Evolutionary conservation across 169 alveolate species (phyloP), one percentile per base, ranked within the genome.

Genomic region (Babesia divergens): DNA sequence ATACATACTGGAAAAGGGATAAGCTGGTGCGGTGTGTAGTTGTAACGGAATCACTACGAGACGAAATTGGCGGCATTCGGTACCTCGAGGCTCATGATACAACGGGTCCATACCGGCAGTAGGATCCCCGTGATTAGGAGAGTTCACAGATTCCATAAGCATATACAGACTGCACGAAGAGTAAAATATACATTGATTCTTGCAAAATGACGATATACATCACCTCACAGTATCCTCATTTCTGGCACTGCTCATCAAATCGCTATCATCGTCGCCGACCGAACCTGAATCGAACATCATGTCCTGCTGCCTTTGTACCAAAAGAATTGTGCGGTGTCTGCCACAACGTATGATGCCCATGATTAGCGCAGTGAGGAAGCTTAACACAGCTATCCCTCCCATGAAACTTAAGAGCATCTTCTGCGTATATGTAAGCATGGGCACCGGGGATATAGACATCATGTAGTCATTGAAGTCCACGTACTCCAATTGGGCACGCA

Each of bases 401-500:
- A 62, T 29, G 11, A 24, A 38, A 6, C 31, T 44, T n/a, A 62
- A 3, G 35, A 62, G 18, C 6, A 2, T 6, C 34, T 29, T 62
- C 46, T 44, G 49, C 18, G 31, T 32, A 2, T n/a, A 1, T 7
- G 52, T 44, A 7, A 62, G 29, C 60, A 62, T 3, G 46, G 72
- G 47, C 20, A 18, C 72, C 6, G 72, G 44, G 13, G 72, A 44
- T 31, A 46, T 35, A 34, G 50, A 62, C 37, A 46, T 29, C 14
- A 46, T 47, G 26, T 62, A 62, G 20, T 62, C 72, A 44, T 62
- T 60, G n/a, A 62, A 37, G 2, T 43, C 31, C n/a, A 62, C 59
- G 1, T 42, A 0, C 6, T 31, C 3, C n/a, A 62, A 4, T 49
- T 62, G 51, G 20, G 9, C 34, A 0, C 29, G 37, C 28, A 62